phyloP scores from a whole-genome alignment of 2,329 filamentous ascomycete genomes.

The Botrytis tulipae region DNA sequence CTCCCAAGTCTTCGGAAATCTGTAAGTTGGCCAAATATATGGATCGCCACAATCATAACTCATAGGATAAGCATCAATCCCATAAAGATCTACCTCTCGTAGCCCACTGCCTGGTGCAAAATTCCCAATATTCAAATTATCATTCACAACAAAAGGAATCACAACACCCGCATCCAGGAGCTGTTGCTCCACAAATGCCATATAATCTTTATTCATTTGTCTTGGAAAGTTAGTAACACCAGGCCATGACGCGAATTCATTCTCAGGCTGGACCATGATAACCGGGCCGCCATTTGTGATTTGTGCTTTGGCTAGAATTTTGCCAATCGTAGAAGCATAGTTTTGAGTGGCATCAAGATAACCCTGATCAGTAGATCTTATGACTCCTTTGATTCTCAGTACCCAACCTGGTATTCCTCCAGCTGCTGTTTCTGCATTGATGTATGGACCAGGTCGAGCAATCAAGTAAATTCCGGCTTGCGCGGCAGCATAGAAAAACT shows the following conservation, averaged over 20 bases:
- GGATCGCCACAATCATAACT: slow-evolving; percentile 48
- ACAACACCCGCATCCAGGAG: slow-evolving; percentile 66
- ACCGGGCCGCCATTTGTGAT: slow-evolving; percentile 81
- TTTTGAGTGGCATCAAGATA: slow-evolving; percentile 67
- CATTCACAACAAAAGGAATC: slow-evolving; percentile 74
- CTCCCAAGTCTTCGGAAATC: slow-evolving; percentile 56
- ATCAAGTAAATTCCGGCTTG: slow-evolving; percentile 74
- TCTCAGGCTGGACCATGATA: slow-evolving; percentile 77
- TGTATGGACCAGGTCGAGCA: slow-evolving; percentile 59
- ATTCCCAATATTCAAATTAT: slow-evolving; percentile 46
- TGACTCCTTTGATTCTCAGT: slow-evolving; percentile 59
- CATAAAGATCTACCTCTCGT: slow-evolving; percentile 37
- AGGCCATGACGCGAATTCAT: slow-evolving; percentile 65
- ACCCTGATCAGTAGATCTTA: slow-evolving; percentile 60
- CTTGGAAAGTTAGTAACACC: slow-evolving; percentile 42
- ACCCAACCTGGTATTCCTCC: slow-evolving; percentile 83
- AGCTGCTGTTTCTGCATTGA: slow-evolving; percentile 74
- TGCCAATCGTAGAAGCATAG: slow-evolving; percentile 55
- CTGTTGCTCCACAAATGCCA: slow-evolving; percentile 68
- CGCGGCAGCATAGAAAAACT: slow-evolving; percentile 73
- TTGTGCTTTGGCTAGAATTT: slow-evolving; percentile 69
- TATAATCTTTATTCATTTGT: slow-evolving; percentile 62
- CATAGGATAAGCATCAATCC: slow-evolving; percentile 45
- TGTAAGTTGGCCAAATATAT: slow-evolving; percentile 55
- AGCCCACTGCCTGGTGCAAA: not conserved